Base-by-base conservation (phyloP, 441 rosid genomes). In the Mallotus repandus region DNA sequence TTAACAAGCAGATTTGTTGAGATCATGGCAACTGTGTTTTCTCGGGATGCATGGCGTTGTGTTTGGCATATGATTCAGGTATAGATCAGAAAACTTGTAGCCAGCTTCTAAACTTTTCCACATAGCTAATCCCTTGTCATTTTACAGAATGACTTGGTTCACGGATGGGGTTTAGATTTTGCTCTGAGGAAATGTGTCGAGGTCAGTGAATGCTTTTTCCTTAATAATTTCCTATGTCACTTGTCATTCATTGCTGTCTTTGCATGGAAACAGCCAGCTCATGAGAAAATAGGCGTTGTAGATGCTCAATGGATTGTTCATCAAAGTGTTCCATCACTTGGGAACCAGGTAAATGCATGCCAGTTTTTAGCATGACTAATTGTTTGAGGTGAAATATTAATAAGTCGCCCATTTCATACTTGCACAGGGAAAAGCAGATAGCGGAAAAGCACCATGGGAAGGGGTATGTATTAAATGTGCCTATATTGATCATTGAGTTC, bases 161-260 rank as follows among this genome's bases (percentile, higher is more conserved):
- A 96, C 55, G 99, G 99, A 72, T 96, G 99, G 99, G 99, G 98
- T 79, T 84, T 96, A 76, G 98, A 96, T 84, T 93, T 96, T 76
- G 88, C 96, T n/a, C 70, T 96, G 77, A 78, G 98, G 68, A 93
- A 81, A 82, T 93, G 99, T 72, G 91, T 96, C 35, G 88, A 88
- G 92, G 98, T 95, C 32, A 41, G 91, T 53, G 38, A 35, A 68
- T 50, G 4, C 59, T 58, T 73, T 57, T 67, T 75, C 69, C 60
- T 69, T 65, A 14, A 48, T n/a, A 32, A 32, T 79, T 75, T 69
- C n/a, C 11, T 4, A 21, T 52, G 65, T 61, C 55, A 50, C n/a
- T 48, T 29, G 52, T 81, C 29, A 1, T 19, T 73, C 52, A 35
- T 38, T 38, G 41, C 41, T 41, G 54, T 48, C 41, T 54, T 50